Conservation (phyloP, 768 basidiomycete genomes). For the Lactarius tabidus region DNA sequence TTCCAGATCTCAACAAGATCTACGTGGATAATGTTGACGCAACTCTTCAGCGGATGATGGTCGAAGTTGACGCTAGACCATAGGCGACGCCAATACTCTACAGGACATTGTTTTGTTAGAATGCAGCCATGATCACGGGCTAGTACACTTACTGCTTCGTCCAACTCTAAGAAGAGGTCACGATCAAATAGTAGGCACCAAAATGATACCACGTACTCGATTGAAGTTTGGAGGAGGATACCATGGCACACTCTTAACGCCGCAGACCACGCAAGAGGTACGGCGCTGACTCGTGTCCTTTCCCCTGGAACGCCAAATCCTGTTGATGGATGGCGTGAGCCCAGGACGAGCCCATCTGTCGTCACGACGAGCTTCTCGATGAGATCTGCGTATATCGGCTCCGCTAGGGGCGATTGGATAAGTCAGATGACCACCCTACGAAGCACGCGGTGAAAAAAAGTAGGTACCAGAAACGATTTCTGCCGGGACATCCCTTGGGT, state of each 20-base stretch:
- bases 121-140: no score
- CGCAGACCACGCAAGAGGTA: neutral
- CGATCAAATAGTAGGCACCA: neutral
- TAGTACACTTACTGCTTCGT: neutral
- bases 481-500: constrained; percentile 3
- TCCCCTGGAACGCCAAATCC: neutral
- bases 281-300: neutral
- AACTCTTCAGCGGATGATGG: neutral
- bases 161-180: neutral
- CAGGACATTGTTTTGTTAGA: neutral
- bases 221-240: neutral
- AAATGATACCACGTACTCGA: neutral
- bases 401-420: neutral
- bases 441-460: neutral
- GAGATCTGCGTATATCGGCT: neutral
- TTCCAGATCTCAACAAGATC: constrained; percentile 11
- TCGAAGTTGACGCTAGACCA: constrained; percentile 3
- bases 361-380: neutral
- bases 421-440: neutral
- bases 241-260: neutral
- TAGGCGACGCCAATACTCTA: constrained; percentile 10
- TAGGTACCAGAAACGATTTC: constrained; percentile 8
- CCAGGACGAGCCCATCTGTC: neutral
- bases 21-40: constrained; percentile 1
- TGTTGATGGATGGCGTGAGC: neutral